A percentile compares a stretch with the other conserved stretches of the same genome.
These are phyloP conservation scores for Fonsecaea monophora DNA, from an alignment of 2,329 filamentous ascomycete genomes.

Conservation along the genomic window DNA sequence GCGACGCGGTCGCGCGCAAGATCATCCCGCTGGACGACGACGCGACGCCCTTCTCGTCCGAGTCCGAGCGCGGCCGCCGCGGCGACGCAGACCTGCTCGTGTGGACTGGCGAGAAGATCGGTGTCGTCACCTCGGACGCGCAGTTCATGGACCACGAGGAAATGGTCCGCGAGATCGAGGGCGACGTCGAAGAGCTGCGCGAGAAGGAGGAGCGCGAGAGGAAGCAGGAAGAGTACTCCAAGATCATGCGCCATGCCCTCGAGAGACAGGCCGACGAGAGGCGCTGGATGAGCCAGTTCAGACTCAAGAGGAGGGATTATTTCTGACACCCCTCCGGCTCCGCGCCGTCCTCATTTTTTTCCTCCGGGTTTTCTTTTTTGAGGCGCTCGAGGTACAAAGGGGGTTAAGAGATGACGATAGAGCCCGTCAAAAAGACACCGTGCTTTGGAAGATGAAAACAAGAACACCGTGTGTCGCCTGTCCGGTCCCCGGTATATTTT, in stretches of 20 bases:
- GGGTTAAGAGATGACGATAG: not conserved
- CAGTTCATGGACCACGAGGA: slow-evolving; percentile 46
- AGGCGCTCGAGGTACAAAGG: not conserved
- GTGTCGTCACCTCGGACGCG: slow-evolving; percentile 57
- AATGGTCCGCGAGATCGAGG: slow-evolving; percentile 52
- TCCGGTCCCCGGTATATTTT: too few relatives aligned
- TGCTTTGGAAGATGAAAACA: too few relatives aligned
- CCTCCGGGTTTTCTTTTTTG: not conserved
- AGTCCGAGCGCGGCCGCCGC: slow-evolving; percentile 58
- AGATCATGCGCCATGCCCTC: slow-evolving; percentile 75
- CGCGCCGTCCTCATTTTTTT: not conserved
- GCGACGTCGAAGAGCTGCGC: slow-evolving; percentile 41
- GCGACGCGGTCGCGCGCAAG: slow-evolving; percentile 32
- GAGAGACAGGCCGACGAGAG: slow-evolving; percentile 80
- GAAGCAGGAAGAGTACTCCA: slow-evolving; percentile 66
- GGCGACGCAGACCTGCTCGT: slow-evolving; percentile 82
- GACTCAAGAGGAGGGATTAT: slow-evolving; percentile 47
- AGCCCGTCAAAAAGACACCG: too few relatives aligned
- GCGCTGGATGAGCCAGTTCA: slow-evolving; percentile 73
- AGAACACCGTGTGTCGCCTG: too few relatives aligned
- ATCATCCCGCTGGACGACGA: slow-evolving; percentile 41
- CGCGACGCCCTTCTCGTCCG: slow-evolving; percentile 62
- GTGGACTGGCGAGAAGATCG: slow-evolving; percentile 87
- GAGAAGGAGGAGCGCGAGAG: slow-evolving; percentile 52
- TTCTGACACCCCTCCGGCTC: not conserved